phyloP scores from a whole-genome alignment of 208 protist species.

The Paratrypanosoma confusum region DNA sequence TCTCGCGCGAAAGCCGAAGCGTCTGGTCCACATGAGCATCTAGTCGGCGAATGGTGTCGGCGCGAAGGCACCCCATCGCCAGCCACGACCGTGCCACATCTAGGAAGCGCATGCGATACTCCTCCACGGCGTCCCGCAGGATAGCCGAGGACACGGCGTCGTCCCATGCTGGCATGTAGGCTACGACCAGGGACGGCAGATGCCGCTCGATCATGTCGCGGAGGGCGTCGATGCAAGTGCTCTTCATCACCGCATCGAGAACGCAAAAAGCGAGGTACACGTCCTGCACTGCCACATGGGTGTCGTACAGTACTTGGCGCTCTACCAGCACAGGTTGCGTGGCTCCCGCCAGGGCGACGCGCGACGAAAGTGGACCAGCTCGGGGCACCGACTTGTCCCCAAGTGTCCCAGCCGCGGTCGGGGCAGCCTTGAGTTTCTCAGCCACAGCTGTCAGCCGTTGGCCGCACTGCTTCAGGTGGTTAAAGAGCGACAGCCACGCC shows the following conservation, averaged over 20 bases:
- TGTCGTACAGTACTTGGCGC: conserved; percentile 33
- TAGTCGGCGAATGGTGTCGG: conserved; percentile 37
- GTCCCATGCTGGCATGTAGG: conserved; percentile 33
- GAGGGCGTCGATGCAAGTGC: conserved; percentile 9
- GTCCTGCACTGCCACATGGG: conserved; percentile 55
- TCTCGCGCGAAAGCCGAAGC: conserved; percentile 32
- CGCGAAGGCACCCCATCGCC: conserved; percentile 15
- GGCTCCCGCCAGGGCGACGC: neutral
- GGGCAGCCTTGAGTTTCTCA: no score
- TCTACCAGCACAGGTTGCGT: conserved; percentile 5
- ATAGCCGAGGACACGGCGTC: conserved; percentile 3
- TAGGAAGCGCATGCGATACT: conserved; percentile 39
- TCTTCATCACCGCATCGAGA: conserved; percentile 52
- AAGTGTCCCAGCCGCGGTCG: conserved; percentile 7
- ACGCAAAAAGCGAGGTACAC: conserved; percentile 61
- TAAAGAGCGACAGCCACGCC: conserved; percentile 49
- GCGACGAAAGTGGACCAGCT: neutral
- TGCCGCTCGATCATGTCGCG: conserved; percentile 22
- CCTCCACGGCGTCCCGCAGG: conserved; percentile 33
- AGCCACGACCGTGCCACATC: conserved; percentile 56
- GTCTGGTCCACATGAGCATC: conserved; percentile 48
- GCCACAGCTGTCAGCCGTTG: conserved; percentile 28
- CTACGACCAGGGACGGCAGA: conserved; percentile 43
- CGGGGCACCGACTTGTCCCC: conserved; percentile 6
- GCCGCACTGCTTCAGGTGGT: conserved; percentile 39